Percentiles rank a stretch among this genome's conserved stretches.
Conservation (phyloP, 306 rosid genomes). For the Hylodesmum podocarpum region DNA sequence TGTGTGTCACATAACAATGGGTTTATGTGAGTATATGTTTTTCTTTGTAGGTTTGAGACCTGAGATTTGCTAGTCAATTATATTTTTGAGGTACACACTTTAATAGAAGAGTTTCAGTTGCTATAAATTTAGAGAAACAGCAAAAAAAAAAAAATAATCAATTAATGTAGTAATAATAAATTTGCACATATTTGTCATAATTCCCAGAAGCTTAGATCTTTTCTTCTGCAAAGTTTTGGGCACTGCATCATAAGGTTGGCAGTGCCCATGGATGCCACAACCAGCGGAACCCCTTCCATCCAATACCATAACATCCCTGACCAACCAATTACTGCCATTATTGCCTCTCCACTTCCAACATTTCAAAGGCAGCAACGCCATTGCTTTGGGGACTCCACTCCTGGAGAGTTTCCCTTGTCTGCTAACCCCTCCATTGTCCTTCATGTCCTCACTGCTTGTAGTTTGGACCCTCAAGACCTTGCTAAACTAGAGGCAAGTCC, state of each 20-base stretch:
- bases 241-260: conserved; percentile 70
- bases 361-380: conserved; percentile 81
- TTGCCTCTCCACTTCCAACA: conserved; percentile 54
- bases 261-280: conserved; percentile 99
- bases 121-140: conserved; percentile 40
- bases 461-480: conserved; percentile 91
- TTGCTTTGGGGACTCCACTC: conserved; percentile 78
- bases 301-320: conserved; percentile 89
- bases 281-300: conserved; percentile 81
- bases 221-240: conserved; percentile 60
- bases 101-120: conserved; percentile 29
- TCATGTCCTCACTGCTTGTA: conserved; percentile 84
- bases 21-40: conserved; percentile 62
- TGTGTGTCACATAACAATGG: conserved; percentile 50
- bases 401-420: conserved; percentile 96
- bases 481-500: conserved; percentile 93
- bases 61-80: conserved; percentile 76
- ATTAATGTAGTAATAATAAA: conserved; percentile 51
- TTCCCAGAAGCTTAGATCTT: conserved; percentile 61
- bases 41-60: conserved; percentile 84
- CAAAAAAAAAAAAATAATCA: too few species aligned
- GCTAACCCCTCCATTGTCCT: conserved; percentile 90
- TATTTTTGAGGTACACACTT: conserved; percentile 39
- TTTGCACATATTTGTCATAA: conserved; percentile 55
- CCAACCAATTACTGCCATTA: conserved; percentile 73